These are phyloP conservation scores for Leccinellum rugosiceps DNA, from an alignment of 768 basidiomycete genomes.

Conservation along the genomic window DNA sequence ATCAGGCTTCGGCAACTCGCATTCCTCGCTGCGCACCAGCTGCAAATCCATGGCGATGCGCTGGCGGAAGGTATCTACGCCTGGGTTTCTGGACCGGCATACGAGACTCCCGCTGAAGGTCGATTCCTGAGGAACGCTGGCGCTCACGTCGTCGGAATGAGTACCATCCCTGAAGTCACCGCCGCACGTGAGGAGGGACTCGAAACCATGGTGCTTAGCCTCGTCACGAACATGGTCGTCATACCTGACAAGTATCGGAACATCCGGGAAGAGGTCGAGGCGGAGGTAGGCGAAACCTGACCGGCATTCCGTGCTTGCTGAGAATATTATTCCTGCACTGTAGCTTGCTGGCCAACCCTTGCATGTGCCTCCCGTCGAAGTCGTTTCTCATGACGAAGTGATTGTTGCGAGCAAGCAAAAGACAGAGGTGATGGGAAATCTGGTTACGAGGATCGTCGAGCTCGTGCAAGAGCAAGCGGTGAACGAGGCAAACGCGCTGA, in stretches of 20 bases:
- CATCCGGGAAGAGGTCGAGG: conserved; percentile 70
- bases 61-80: conserved; percentile 84
- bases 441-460: conserved; percentile 67
- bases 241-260: conserved; percentile 64
- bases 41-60: conserved; percentile 50
- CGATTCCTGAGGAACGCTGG: conserved; percentile 69
- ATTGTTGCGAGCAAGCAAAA: conserved; percentile 61
- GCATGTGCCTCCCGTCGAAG: conserved; percentile 37
- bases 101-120: conserved; percentile 87
- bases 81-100: conserved; percentile 88
- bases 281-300: conserved; percentile 52
- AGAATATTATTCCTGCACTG: neutral
- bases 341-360: conserved; percentile 62
- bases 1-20: conserved; percentile 62
- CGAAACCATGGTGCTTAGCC: conserved; percentile 73
- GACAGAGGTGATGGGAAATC: conserved; percentile 64
- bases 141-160: conserved; percentile 93
- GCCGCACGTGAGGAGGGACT: conserved; percentile 74
- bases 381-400: conserved; percentile 81
- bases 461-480: conserved; percentile 25
- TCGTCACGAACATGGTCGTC: conserved; percentile 85
- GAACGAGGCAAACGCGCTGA: conserved; percentile 1
- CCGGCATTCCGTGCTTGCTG: neutral
- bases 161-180: conserved; percentile 86
- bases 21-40: conserved; percentile 67